These are phyloP conservation scores for Kuraishia hungarica DNA, from an alignment of 805 yeast species.

Conservation along the genomic window DNA sequence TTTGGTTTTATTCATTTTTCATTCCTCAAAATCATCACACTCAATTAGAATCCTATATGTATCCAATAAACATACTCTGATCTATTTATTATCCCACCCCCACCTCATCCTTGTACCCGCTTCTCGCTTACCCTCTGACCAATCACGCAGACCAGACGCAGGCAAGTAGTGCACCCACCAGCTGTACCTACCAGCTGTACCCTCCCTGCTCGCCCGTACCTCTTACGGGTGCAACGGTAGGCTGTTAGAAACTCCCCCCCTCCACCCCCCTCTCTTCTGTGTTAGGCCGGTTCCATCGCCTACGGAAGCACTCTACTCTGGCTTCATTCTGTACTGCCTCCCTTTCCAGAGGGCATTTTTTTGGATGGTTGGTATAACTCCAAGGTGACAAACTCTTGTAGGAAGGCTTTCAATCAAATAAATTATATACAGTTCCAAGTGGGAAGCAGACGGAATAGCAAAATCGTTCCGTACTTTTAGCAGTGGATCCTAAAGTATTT, in stretches of 20 bases:
- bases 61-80: no score
- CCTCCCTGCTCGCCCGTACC: not conserved
- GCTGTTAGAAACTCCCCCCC: not conserved
- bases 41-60: no score
- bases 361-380: not conserved
- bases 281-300: not conserved
- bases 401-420: not conserved
- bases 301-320: not conserved
- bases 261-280: not conserved
- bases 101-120: not conserved
- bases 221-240: not conserved
- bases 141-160: slow-evolving; percentile 2
- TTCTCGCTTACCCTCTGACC: not conserved
- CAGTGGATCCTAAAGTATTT: not conserved
- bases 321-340: not conserved
- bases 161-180: slow-evolving; percentile 3
- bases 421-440: no score
- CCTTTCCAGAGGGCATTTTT: not conserved
- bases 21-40: no score
- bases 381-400: not conserved
- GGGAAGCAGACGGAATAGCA: not conserved
- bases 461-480: not conserved
- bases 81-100: not conserved
- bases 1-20: no score
- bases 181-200: not conserved